A percentile compares a stretch with the other conserved stretches of the same genome.
Conservation (phyloP, 169 alveolate genomes). For the Cryptosporidium viatorum region DNA sequence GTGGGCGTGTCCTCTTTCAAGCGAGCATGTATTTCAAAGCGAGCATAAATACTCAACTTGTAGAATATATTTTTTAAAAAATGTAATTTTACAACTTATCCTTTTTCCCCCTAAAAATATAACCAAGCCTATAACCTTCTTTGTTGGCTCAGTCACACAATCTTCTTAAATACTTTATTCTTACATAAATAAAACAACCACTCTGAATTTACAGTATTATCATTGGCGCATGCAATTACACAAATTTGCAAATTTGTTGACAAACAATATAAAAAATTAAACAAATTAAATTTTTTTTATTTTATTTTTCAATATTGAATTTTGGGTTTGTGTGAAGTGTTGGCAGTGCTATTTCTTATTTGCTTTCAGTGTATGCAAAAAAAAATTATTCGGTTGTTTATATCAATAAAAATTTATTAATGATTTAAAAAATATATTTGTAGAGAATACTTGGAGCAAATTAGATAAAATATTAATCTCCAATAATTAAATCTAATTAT, state of each 20-base stretch:
- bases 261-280: not conserved
- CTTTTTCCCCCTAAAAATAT: not conserved
- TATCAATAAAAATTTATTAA: not conserved
- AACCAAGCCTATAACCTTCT: not conserved
- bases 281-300: not conserved
- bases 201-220: constrained; percentile 1
- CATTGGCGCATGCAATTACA: constrained; percentile 69
- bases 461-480: not conserved
- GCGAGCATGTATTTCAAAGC: constrained; percentile 71
- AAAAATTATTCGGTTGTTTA: not conserved
- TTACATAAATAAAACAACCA: not conserved
- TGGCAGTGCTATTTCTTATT: constrained; percentile 10
- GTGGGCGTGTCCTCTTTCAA: constrained; percentile 76
- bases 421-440: not conserved
- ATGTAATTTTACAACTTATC: not conserved
- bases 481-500: not conserved
- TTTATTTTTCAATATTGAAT: not conserved
- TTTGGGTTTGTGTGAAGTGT: constrained; percentile 29
- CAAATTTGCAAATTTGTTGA: constrained; percentile 41
- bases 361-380: constrained; percentile 5
- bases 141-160: not conserved
- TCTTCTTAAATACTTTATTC: not conserved
- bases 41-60: constrained; percentile 60
- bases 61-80: not conserved
- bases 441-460: not conserved